These are phyloP conservation scores for Conringia planisiliqua DNA, from an alignment of 345 rosid genomes.

Conservation along the genomic window DNA sequence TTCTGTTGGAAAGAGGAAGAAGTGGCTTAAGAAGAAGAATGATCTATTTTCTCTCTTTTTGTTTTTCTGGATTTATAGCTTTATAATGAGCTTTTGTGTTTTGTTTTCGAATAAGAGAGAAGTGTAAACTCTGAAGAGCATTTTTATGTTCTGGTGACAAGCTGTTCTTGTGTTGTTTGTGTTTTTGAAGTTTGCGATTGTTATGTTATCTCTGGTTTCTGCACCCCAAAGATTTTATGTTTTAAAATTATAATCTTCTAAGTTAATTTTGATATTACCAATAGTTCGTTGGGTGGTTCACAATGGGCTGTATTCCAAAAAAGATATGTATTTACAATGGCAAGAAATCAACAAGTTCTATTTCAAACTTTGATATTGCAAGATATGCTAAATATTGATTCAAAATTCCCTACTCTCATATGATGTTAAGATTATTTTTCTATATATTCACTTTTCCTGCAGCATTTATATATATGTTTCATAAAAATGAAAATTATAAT, in stretches of 20 bases:
- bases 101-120: not conserved
- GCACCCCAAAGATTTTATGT: not conserved
- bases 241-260: not conserved
- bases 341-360: not conserved
- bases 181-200: not conserved
- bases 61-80: not conserved
- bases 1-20: constrained; percentile 57
- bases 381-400: not conserved
- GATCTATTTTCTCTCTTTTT: not conserved
- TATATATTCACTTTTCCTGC: not conserved
- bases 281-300: not conserved
- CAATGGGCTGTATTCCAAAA: too few species aligned
- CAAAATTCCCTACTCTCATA: not conserved
- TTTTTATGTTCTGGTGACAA: not conserved
- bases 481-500: too few species aligned
- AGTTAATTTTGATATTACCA: not conserved
- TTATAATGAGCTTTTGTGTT: not conserved
- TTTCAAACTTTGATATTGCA: too few species aligned
- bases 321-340: not conserved
- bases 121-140: not conserved
- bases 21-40: constrained; percentile 40
- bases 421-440: not conserved
- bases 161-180: not conserved
- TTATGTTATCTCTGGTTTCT: not conserved
- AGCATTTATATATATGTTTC: too few species aligned